A percentile compares a stretch with the other conserved stretches of the same genome.
Conservation (phyloP, 2,329 filamentous ascomycete species). For the Xylaria sp. region DNA sequence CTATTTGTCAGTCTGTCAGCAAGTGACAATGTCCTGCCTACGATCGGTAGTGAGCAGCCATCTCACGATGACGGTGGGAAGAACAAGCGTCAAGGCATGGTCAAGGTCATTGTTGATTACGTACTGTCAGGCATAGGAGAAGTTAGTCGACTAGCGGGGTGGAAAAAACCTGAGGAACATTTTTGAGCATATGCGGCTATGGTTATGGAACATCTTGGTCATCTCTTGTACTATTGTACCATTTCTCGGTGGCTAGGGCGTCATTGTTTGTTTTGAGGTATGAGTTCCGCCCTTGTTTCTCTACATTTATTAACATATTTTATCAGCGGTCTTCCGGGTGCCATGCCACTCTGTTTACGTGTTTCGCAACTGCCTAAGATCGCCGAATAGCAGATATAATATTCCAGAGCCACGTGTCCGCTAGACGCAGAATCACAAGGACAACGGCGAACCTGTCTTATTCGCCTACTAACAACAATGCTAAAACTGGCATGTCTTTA, state of each 20-base stretch:
- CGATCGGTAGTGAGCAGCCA: conserved; percentile 80
- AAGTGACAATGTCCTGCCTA: conserved; percentile 93
- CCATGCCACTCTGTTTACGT: conserved; percentile 4
- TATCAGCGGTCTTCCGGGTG: not conserved
- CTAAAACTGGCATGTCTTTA: not conserved
- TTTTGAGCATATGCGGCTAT: conserved; percentile 45
- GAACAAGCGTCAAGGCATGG: conserved; percentile 69
- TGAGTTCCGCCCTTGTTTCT: conserved; percentile 4
- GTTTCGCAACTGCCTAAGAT: not conserved
- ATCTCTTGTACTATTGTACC: conserved; percentile 25
- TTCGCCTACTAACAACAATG: not conserved
- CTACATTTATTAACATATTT: not conserved
- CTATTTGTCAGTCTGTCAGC: conserved; percentile 95
- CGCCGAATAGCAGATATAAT: not conserved
- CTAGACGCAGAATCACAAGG: not conserved
- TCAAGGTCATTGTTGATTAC: conserved; percentile 72
- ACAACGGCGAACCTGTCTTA: not conserved
- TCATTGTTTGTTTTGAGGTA: conserved; percentile 16
- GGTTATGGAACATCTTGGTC: conserved; percentile 15
- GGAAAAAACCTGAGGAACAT: conserved; percentile 54
- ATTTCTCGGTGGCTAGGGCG: not conserved
- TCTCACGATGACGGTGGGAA: conserved; percentile 58
- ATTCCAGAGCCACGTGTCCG: not conserved
- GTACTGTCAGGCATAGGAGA: conserved; percentile 64
- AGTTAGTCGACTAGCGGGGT: conserved; percentile 53